Percentiles rank a stretch among this genome's conserved stretches.
Conservation (phyloP, 2,329 filamentous ascomycete genomes). For the Alternaria solani region DNA sequence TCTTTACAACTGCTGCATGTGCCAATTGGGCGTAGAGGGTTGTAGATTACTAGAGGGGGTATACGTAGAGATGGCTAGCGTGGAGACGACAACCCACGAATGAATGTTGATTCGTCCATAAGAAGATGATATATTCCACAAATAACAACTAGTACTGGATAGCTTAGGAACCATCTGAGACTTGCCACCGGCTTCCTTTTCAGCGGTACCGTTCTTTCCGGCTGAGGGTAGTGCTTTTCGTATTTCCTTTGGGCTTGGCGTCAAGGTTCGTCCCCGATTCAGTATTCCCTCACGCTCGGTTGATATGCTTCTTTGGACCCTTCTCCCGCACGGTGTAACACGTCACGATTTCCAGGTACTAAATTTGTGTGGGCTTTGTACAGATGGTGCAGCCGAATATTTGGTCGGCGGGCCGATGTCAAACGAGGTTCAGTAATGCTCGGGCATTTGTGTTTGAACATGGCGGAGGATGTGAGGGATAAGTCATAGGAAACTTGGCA, state of each 20-base stretch:
- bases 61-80: not conserved
- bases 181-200: not conserved
- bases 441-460: not conserved
- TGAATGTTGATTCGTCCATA: not conserved
- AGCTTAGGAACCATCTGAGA: not conserved
- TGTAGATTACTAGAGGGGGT: not conserved
- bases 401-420: not conserved
- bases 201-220: not conserved
- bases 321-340: constrained; percentile 8
- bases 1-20: not conserved
- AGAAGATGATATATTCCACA: not conserved
- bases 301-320: constrained; percentile 10
- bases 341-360: constrained; percentile 9
- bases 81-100: not conserved
- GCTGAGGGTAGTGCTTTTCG: not conserved
- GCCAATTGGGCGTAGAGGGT: not conserved
- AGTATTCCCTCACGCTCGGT: constrained; percentile 10
- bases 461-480: not conserved
- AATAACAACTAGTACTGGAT: not conserved
- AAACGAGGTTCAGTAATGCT: not conserved
- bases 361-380: not conserved
- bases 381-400: not conserved
- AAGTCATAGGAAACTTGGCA: not conserved
- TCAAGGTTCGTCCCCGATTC: not conserved
- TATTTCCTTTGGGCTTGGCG: constrained; percentile 5